A percentile compares a stretch with the other conserved stretches of the same genome.
Conservation (phyloP, 768 basidiomycete species). For the Mycena olivaceomarginata region DNA sequence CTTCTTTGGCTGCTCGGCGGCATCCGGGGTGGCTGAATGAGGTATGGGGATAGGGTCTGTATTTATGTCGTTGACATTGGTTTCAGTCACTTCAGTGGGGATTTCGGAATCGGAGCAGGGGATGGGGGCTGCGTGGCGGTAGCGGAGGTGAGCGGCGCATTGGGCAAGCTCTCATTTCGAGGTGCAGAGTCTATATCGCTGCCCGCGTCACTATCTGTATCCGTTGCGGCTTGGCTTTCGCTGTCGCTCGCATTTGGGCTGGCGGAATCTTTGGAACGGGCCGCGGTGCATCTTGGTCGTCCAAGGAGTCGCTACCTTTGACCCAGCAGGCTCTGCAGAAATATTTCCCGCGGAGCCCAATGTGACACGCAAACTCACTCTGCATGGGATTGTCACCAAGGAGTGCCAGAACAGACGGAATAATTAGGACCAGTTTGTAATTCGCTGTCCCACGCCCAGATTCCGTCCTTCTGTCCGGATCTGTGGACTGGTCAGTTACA, state of each 20-base stretch:
- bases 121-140: too few species aligned
- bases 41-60: background rate
- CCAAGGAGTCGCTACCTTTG: constrained; percentile 42
- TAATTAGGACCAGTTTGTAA: constrained; percentile 51
- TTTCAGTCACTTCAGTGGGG: background rate
- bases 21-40: background rate
- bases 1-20: background rate
- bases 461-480: constrained; percentile 33
- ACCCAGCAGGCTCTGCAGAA: constrained; percentile 65
- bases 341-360: constrained; percentile 51
- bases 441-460: constrained; percentile 45
- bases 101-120: too few species aligned
- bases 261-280: background rate
- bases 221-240: background rate
- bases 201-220: too few species aligned
- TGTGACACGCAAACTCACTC: too few species aligned
- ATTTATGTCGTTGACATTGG: background rate
- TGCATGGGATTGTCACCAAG: constrained; percentile 54
- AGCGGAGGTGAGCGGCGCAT: too few species aligned
- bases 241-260: background rate
- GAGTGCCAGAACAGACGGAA: constrained; percentile 54
- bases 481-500: background rate
- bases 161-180: too few species aligned
- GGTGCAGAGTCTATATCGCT: too few species aligned
- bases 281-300: constrained; percentile 12